Evolutionary conservation across 768 basidiomycete genomes (phyloP), one percentile per base, ranked within the genome.

Genomic region (Mycena maculata): DNA sequence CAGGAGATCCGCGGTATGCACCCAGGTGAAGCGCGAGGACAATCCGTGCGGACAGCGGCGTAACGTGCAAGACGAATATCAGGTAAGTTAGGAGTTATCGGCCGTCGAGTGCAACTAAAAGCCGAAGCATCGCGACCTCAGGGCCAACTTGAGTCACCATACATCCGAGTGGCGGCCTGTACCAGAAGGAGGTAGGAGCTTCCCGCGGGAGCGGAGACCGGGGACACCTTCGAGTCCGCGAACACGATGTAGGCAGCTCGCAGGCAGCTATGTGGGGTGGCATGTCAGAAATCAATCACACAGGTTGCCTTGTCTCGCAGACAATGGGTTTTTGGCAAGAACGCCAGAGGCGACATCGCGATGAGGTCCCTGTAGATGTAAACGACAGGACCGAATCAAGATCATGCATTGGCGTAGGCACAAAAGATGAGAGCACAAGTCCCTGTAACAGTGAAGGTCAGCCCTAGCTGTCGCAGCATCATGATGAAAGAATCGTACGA

Each of bases 401-500:
- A 22, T 44, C 42, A 44, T 20, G n/a, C n/a, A 20, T 22, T 22
- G 39, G 39, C 10, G 39, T 20, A 10, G 39, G 10, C n/a, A 44
- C n/a, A 44, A 12, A 7, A n/a, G n/a, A 44, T 44, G 42, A 36
- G 22, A 30, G 41, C 15, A n/a, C 48, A 28, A 15, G 47, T 39
- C 27, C 33, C 47, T 60, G 59, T 38, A 60, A 60, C 48, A n/a
- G 28, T 23, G 31, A 33, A 20, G 27, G 50, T 23, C 6, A 30
- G 16, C 22, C 28, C 27, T n/a, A n/a, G 27, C 50, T 52, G 39
- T 62, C 47, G 20, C 33, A 25, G 42, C 23, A 52, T 49, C 63
- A 58, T 52, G 55, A 50, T 48, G 39, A 38, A 20, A 50, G 36
- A 56, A 65, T 66, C 64, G 64, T 66, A 66, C 64, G 64, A 65